A percentile compares a stretch with the other conserved stretches of the same genome.
phyloP scores from a whole-genome alignment of 768 basidiomycete genomes.

The Rickenella mellea region DNA sequence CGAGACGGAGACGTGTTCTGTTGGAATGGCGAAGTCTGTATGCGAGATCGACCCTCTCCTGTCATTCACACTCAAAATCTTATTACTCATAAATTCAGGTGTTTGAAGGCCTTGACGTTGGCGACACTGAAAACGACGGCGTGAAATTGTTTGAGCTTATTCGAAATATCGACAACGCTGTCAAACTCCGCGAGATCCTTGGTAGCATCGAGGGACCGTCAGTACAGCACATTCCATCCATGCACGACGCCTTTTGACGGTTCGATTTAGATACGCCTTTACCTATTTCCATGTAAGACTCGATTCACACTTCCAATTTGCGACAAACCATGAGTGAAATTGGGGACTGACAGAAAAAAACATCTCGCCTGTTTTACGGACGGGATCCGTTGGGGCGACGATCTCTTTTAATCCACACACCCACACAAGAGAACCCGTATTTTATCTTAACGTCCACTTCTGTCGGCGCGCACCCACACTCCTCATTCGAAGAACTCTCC shows the following conservation, averaged over 20 bases:
- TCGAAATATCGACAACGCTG: conserved; percentile 13
- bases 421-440: conserved; percentile 35
- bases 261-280: conserved; percentile 57
- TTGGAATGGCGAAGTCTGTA: conserved; percentile 77
- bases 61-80: too few relatives aligned
- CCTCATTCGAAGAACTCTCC: conserved; percentile 50
- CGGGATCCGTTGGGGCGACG: conserved; percentile 81
- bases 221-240: conserved; percentile 20
- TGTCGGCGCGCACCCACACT: conserved; percentile 33
- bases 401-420: conserved; percentile 68
- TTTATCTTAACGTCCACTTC: conserved; percentile 64
- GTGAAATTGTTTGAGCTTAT: conserved; percentile 34
- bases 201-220: conserved; percentile 75
- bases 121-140: conserved; percentile 63
- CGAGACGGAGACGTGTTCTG: conserved; percentile 53
- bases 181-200: conserved; percentile 42
- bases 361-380: conserved; percentile 53
- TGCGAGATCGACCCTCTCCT: too few relatives aligned
- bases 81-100: conserved; percentile 29
- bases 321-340: conserved; percentile 1
- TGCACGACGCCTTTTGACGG: not conserved
- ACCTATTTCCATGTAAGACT: conserved; percentile 62
- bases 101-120: conserved; percentile 73
- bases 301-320: not conserved
- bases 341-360: conserved; percentile 22